phyloP scores from a whole-genome alignment of 495 filamentous ascomycete genomes.

The Clohesyomyces aquaticus region DNA sequence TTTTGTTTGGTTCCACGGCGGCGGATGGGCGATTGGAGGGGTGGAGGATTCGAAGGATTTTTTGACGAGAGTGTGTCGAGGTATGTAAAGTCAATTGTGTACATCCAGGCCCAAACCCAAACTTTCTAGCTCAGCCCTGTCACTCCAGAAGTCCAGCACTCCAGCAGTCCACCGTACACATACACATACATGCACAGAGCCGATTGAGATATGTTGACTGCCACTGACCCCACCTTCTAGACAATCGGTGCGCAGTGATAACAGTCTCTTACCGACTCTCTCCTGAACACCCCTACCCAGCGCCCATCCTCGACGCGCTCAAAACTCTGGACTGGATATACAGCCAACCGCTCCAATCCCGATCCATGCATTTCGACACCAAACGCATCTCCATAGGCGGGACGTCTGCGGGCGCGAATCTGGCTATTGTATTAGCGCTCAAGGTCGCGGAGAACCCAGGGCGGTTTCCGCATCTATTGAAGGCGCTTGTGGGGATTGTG shows the following conservation, averaged over 20 bases:
- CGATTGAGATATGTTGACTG: too few relatives aligned
- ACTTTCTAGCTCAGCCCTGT: too few relatives aligned
- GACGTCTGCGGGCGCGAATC: constrained; percentile 1
- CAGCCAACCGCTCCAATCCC: neutral
- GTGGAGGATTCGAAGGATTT: constrained; percentile 12
- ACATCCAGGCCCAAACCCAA: too few relatives aligned
- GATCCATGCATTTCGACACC: neutral
- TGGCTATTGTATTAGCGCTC: constrained; percentile 1
- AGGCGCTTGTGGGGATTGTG: constrained; percentile 28
- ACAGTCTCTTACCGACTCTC: constrained; percentile 42
- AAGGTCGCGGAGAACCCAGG: neutral
- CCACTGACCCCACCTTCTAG: too few relatives aligned
- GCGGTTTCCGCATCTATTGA: neutral
- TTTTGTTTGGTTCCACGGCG: constrained; percentile 42
- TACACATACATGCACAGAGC: too few relatives aligned
- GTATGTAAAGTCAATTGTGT: too few relatives aligned
- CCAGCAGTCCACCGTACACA: too few relatives aligned
- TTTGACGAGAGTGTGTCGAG: constrained; percentile 32
- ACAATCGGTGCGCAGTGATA: constrained; percentile 34
- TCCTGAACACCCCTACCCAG: constrained; percentile 37
- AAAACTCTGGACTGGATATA: constrained; percentile 28
- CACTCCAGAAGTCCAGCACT: too few relatives aligned
- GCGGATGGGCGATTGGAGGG: constrained; percentile 40
- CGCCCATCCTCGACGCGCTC: constrained; percentile 35
- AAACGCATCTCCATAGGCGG: constrained; percentile 1